Percentiles rank a stretch among this genome's conserved stretches.
Conservation (phyloP, 2,329 filamentous ascomycete genomes). For the Tympanopsis confertula region DNA sequence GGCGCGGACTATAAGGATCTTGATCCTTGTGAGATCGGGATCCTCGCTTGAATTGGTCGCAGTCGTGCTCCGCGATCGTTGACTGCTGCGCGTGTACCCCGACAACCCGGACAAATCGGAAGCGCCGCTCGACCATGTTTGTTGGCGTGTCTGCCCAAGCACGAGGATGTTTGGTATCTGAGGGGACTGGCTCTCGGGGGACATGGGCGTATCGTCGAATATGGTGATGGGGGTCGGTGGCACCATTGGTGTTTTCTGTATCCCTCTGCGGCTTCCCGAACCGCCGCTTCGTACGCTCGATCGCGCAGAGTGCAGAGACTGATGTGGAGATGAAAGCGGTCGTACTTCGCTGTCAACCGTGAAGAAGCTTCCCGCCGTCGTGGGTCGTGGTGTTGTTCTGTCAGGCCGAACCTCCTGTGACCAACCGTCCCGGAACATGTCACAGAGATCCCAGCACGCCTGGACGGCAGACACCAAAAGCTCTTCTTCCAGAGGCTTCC, state of each 20-base stretch:
- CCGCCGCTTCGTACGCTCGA: background rate
- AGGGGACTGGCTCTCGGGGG: background rate
- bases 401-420: background rate
- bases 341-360: background rate
- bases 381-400: background rate
- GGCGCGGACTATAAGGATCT: background rate
- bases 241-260: background rate
- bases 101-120: background rate
- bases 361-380: background rate
- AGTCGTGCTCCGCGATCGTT: too few species aligned
- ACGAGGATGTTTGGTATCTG: background rate
- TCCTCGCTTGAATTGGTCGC: background rate
- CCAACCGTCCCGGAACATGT: constrained; percentile 41
- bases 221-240: background rate
- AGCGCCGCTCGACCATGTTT: background rate
- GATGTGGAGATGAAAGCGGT: background rate
- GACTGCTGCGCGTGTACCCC: background rate
- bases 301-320: background rate
- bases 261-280: background rate
- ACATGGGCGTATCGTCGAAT: background rate
- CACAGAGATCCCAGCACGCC: constrained; percentile 88
- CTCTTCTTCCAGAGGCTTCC: constrained; percentile 64
- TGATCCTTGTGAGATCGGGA: background rate
- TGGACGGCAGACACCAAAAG: constrained; percentile 78
- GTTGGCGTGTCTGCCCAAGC: background rate